Conservation (phyloP, 2,329 filamentous ascomycete species). For the Teratosphaeria epicoccoides region DNA sequence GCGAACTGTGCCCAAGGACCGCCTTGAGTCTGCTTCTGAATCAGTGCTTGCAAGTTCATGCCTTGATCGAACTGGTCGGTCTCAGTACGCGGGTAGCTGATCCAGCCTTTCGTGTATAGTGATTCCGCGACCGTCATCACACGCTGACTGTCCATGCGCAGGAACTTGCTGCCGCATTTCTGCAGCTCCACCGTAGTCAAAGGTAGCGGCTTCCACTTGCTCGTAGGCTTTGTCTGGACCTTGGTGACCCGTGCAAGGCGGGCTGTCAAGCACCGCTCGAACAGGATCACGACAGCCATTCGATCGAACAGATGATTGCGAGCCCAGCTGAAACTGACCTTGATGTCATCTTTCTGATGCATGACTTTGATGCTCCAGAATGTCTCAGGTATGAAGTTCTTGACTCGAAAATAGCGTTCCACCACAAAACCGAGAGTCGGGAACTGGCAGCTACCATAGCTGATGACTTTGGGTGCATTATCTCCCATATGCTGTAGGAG, state of each 20-base stretch:
- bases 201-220: slow-evolving; percentile 86
- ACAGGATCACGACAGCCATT: slow-evolving; percentile 66
- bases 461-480: slow-evolving; percentile 42
- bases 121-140: slow-evolving; percentile 81
- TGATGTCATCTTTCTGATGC: slow-evolving; percentile 65
- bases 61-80: slow-evolving; percentile 89
- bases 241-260: slow-evolving; percentile 71
- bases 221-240: slow-evolving; percentile 81
- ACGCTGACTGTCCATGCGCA: slow-evolving; percentile 81
- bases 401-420: slow-evolving; percentile 85
- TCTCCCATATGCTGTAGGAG: slow-evolving; percentile 56
- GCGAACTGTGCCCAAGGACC: slow-evolving; percentile 71
- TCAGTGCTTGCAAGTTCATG: slow-evolving; percentile 69
- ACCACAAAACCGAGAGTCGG: slow-evolving; percentile 95
- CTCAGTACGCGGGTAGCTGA: slow-evolving; percentile 95
- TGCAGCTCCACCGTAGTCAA: slow-evolving; percentile 93
- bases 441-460: slow-evolving; percentile 70
- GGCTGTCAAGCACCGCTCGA: slow-evolving; percentile 71
- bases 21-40: slow-evolving; percentile 75
- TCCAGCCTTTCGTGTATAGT: slow-evolving; percentile 88
- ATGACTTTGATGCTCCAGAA: slow-evolving; percentile 90
- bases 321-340: slow-evolving; percentile 75
- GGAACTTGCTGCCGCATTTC: slow-evolving; percentile 81
- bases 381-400: slow-evolving; percentile 81
- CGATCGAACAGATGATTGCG: slow-evolving; percentile 80